phyloP scores from a whole-genome alignment of 768 basidiomycete genomes.

The Guyanaporus albipodus region DNA sequence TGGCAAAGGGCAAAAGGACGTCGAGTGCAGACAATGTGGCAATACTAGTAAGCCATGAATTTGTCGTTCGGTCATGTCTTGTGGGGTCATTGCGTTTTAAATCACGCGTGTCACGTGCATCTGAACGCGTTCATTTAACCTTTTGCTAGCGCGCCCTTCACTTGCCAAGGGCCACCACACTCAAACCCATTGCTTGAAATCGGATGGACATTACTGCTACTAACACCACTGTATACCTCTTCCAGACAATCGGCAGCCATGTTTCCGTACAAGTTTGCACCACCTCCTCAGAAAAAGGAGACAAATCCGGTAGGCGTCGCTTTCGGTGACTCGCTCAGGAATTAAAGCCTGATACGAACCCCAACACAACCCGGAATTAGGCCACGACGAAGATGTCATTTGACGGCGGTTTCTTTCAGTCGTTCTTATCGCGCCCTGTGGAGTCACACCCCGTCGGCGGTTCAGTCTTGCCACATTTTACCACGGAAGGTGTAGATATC shows the following conservation, averaged over 20 bases:
- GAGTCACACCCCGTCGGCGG: constrained; percentile 11
- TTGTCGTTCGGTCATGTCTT: too few species aligned
- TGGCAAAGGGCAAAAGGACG: neutral
- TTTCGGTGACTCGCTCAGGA: constrained; percentile 9
- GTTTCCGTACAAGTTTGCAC: constrained; percentile 19
- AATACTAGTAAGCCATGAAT: too few species aligned
- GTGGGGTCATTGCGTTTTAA: too few species aligned
- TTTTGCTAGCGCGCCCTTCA: too few species aligned
- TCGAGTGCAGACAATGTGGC: neutral
- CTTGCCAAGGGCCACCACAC: neutral
- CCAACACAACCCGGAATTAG: constrained; percentile 8
- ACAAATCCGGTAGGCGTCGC: neutral
- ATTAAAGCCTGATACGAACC: constrained; percentile 1
- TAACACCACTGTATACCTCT: neutral
- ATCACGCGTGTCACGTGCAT: constrained; percentile 18
- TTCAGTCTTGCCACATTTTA: constrained; percentile 4
- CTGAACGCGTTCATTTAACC: constrained; percentile 8
- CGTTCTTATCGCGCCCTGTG: constrained; percentile 7
- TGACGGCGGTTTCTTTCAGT: constrained; percentile 8
- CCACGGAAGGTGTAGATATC: constrained; percentile 2
- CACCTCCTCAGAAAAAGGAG: constrained; percentile 11
- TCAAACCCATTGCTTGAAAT: neutral
- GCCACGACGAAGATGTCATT: constrained; percentile 1
- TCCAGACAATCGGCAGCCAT: constrained; percentile 2
- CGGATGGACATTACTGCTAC: neutral